Evolutionary conservation across 2,329 filamentous ascomycete species (phyloP), one percentile per base, ranked within the genome.

Genomic region (Fusarium tjaetaba): DNA sequence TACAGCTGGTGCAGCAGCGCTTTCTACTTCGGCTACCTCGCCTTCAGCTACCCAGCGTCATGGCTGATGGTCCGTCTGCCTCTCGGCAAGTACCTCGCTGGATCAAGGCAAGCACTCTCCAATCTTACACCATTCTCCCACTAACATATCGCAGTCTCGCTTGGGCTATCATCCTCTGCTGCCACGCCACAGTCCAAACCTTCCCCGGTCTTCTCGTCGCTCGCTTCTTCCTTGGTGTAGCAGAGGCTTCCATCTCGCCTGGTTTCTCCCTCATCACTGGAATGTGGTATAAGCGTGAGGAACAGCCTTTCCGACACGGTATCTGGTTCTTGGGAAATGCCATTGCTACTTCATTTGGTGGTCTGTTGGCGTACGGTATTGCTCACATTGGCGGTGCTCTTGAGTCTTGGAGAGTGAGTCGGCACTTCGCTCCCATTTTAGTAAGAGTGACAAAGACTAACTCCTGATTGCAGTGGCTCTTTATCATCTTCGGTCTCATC

Each of bases 231-330:
- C 75, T 77, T 1, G 75, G 75, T 22, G 73, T 67, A 9, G 75
- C 75, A 4, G 75, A 77, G 13, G 75, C 75, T 14, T 77, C 75
- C 6, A 77, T 77, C 14, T 76, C 75, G 0, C 75, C 75, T 2
- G 75, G 73, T 0, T 76, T 77, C 15, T 73, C 71, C 0, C 42
- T 77, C 10, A 76, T 77, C 5, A 77, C 75, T 16, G 75, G 75
- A 6, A 77, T 77, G 75, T 77, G 75, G 75, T 77, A 77, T 4
- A 74, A 57, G 2, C 71, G 75, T 0, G 75, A 77, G 6, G 75
- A 77, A 5, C 73, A 77, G 7, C 75, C 75, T 16, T 71, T 77
- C 14, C 46, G 75, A 26, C 75, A 77, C 7, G 75, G 75, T 7
- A 71, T 76, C 7, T 77, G 73, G 75, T 77, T 77, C 16, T n/a